A percentile compares a stretch with the other conserved stretches of the same genome.
Conservation (phyloP, 2,329 filamentous ascomycete species). For the Venturiaceae sp. region DNA sequence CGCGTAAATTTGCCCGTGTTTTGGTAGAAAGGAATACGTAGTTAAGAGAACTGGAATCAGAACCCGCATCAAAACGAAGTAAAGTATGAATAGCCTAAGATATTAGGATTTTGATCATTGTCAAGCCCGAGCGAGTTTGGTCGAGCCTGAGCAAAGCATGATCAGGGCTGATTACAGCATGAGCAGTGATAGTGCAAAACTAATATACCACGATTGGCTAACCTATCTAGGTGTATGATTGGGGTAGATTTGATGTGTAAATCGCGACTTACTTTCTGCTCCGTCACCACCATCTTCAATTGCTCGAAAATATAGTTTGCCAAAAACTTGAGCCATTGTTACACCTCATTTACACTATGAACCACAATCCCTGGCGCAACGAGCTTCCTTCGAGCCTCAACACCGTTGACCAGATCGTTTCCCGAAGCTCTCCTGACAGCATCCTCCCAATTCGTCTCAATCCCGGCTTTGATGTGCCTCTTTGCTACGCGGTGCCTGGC, state of each 20-base stretch:
- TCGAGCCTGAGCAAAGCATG: no score
- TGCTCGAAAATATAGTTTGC: no score
- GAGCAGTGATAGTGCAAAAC: no score
- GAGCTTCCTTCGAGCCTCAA: conserved; percentile 59
- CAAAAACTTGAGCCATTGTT: no score
- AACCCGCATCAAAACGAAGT: not conserved
- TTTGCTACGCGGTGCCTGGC: conserved; percentile 61
- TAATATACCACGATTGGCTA: not conserved
- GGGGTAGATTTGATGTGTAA: not conserved
- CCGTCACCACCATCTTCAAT: no score
- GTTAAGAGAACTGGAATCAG: conserved; percentile 2
- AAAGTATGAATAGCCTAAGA: not conserved
- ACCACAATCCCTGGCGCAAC: not conserved
- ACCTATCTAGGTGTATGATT: not conserved
- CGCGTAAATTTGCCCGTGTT: not conserved
- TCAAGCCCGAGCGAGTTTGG: conserved; percentile 27
- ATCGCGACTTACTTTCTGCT: no score
- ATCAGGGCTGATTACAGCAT: no score
- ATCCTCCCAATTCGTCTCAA: conserved; percentile 58
- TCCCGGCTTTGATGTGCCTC: conserved; percentile 73
- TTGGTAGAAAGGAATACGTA: conserved; percentile 3
- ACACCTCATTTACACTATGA: not conserved
- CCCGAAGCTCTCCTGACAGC: conserved; percentile 65
- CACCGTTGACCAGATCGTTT: conserved; percentile 83
- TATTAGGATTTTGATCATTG: not conserved